Evolutionary conservation across 2,329 filamentous ascomycete species (phyloP), one percentile per base, ranked within the genome.

Genomic region (Ophiostoma himal-ulmi): DNA sequence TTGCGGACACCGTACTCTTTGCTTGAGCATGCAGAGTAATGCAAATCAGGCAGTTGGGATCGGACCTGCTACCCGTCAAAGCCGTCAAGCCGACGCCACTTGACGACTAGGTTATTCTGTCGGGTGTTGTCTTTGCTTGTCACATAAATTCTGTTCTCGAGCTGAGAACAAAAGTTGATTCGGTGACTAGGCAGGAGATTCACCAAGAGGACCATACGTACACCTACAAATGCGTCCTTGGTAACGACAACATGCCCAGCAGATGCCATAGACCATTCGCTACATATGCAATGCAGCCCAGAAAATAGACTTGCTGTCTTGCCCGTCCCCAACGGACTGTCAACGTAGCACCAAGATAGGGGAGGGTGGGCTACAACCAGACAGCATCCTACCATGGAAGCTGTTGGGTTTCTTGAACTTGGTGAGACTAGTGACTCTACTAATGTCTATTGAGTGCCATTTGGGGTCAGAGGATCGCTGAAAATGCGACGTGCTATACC

Each of bases 321-420:
- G 36, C 36, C 62, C 62, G 36, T 65, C 62, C 11, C 36, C 62
- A 39, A 65, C 62, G 36, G 62, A 26, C 36, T 36, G 62, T 14
- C 62, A 65, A 65, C 34, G 62, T 65, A 65, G 62, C 62, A 65
- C 62, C 36, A 39, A 30, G 34, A 36, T 64, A 64, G 34, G 60
- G 52, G 52, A 64, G 34, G 60, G n/a, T 20, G 52, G 36, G 20
- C 5, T 22, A 36, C 60, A 64, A 36, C 60, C 60, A 30, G 60
- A 64, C 60, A 10, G 37, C 62, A 65, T 1, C 62, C 37, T 39
- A 36, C 62, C 62, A 65, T 65, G 62, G 52, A 65, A 4, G 20
- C 20, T n/a, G 34, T 39, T 39, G 60, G 30, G 14, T 37, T 20
- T 20, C 30, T 30, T 34, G 20, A 37, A 5, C 10, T 26, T 30